Percentiles rank a stretch among this genome's conserved stretches.
phyloP scores from a whole-genome alignment of 345 rosid species.

The Citrus sp. region DNA sequence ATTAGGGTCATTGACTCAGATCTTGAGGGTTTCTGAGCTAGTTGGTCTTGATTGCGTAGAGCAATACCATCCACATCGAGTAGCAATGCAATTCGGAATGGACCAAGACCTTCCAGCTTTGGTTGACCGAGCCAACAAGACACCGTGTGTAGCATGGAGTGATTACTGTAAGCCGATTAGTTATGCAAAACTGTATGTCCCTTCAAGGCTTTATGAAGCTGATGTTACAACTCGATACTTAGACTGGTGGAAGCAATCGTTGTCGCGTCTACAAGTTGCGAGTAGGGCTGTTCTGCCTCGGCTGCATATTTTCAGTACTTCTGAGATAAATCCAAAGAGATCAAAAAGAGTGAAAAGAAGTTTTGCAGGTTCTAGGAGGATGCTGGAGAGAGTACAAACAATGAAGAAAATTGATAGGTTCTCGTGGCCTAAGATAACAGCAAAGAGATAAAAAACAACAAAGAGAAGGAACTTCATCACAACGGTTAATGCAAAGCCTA shows the following conservation, averaged over 20 bases:
- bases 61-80: constrained; percentile 12
- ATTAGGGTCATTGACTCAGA: neutral
- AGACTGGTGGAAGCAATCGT: constrained; percentile 24
- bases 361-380: neutral
- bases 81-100: constrained; percentile 11
- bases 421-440: neutral
- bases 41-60: neutral
- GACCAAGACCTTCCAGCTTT: constrained; percentile 14
- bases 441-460: neutral
- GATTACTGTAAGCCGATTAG: neutral
- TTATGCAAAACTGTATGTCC: constrained; percentile 10
- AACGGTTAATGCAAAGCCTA: neutral
- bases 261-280: neutral
- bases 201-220: constrained; percentile 13
- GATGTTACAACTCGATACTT: constrained; percentile 25
- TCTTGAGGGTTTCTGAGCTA: neutral
- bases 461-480: neutral
- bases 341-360: neutral
- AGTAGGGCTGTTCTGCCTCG: neutral
- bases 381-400: neutral
- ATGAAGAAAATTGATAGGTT: too few species aligned
- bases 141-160: neutral
- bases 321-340: neutral
- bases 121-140: neutral
- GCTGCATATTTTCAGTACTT: neutral